A percentile compares a stretch with the other conserved stretches of the same genome.
Evolutionary conservation across 169 alveolate species (phyloP).

Genomic region (Eimeria brunetti): DNA sequence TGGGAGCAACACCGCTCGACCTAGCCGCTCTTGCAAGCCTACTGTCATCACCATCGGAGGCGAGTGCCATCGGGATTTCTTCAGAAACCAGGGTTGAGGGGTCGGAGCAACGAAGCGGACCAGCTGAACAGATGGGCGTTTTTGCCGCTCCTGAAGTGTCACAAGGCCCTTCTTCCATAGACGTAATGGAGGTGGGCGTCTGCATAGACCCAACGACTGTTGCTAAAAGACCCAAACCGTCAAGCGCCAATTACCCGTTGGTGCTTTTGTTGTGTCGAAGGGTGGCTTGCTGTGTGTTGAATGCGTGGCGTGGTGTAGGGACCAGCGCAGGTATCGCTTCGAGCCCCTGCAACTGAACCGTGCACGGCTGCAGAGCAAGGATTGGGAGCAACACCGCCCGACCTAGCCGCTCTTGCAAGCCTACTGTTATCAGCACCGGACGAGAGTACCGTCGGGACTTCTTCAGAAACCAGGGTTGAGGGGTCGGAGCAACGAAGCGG

Average conservation of each 20-base stretch:
- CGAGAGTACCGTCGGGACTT: not conserved
- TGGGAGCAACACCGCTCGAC: too few relatives aligned
- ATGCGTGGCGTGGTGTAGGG: not conserved
- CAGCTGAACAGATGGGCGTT: not conserved
- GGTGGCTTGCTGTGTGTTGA: not conserved
- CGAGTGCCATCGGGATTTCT: not conserved
- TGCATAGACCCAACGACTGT: not conserved
- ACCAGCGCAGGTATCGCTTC: not conserved
- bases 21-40: too few relatives aligned
- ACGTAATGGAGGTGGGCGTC: not conserved
- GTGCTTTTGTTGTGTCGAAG: not conserved
- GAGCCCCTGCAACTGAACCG: not conserved
- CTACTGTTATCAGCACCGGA: not conserved
- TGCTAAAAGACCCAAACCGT: not conserved
- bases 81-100: not conserved
- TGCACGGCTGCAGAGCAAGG: not conserved
- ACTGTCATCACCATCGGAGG: not conserved
- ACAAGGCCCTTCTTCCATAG: not conserved
- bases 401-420: not conserved
- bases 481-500: not conserved
- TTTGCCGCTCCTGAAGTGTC: not conserved
- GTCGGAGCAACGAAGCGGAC: not conserved
- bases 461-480: not conserved
- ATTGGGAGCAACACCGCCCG: not conserved
- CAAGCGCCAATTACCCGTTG: not conserved